These are phyloP conservation scores for Neofusicoccum laricinum DNA, from an alignment of 2,329 filamentous ascomycete genomes.

Conservation along the genomic window DNA sequence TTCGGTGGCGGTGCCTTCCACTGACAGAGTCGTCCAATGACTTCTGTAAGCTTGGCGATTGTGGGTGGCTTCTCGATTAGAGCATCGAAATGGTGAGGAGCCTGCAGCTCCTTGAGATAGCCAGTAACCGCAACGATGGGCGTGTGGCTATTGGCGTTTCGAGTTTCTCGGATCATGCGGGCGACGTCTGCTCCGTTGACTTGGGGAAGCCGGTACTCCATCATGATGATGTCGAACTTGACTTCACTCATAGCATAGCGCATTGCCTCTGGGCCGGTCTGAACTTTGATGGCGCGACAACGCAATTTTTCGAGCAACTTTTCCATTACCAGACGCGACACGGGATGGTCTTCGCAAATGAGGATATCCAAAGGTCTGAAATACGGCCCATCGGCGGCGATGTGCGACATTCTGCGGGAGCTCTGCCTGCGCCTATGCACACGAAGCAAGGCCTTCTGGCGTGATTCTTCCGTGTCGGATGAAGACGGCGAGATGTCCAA, in stretches of 20 bases:
- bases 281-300: constrained; percentile 88
- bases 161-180: constrained; percentile 95
- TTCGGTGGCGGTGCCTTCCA: constrained; percentile 79
- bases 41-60: constrained; percentile 83
- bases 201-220: constrained; percentile 92
- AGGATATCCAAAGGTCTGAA: constrained; percentile 91
- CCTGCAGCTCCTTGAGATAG: constrained; percentile 94
- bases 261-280: constrained; percentile 86
- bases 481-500: constrained; percentile 97
- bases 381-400: constrained; percentile 77
- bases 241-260: constrained; percentile 94
- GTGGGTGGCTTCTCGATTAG: constrained; percentile 97
- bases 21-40: constrained; percentile 81
- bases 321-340: constrained; percentile 98
- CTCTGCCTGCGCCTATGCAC: constrained; percentile 94
- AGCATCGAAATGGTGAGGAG: constrained; percentile 92
- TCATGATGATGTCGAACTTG: constrained; percentile 98
- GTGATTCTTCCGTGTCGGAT: constrained; percentile 93
- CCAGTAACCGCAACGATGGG: constrained; percentile 96
- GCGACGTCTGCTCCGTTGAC: constrained; percentile 95
- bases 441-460: constrained; percentile 83
- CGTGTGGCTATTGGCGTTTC: constrained; percentile 90
- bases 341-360: constrained; percentile 96
- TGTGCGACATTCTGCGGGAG: constrained; percentile 88
- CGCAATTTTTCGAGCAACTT: constrained; percentile 91